Base-by-base conservation (phyloP, 148 eudicot species). In the Persicaria maculosa region DNA sequence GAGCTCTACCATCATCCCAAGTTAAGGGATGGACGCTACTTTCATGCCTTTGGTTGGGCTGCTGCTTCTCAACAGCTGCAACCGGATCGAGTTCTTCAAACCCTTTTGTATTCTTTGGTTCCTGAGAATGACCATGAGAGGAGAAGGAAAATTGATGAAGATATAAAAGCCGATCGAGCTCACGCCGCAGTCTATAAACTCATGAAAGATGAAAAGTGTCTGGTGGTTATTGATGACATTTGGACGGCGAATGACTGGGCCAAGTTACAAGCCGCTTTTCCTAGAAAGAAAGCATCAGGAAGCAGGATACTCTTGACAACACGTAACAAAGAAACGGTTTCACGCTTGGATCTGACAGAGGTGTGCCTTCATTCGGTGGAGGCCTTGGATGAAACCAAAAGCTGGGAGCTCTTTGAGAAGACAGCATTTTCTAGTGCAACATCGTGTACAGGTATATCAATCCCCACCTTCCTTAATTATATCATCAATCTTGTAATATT, bases 191-290 rank as follows among this genome's bases (percentile, higher is more conserved):
- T 31, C 40, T 31, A 31, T 2, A 31, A 31, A 1, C 40, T 31
- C 0, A 31, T 31, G 40, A 31, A 4, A 4, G 31, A 6, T 10
- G 10, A 8, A 10, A 22, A 19, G 31, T 59, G 65, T 59, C 9
- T 59, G 22, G 65, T 59, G 7, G 65, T 59, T 6, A 59, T 59
- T 15, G 65, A 59, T n/a, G 65, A 59, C 36, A 22, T 59, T 59
- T 59, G 65, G 65, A 59, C 9, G 0, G 6, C 36, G 3, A 22
- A 17, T 0, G 65, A 59, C 5, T 59, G 22, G 25, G 22, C 25
- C 22, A 58, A 15, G 22, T 15, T 58, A 58, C 65, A 58, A n/a
- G 65, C 65, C n/a, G 65, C 25, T 17, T 58, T 58, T 9, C 65
- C 65, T n/a, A 16, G 36, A 22, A 22, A 58, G 22, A 22, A n/a